Base-by-base conservation (phyloP, 805 yeast genomes). In the Ogataea polymorpha region DNA sequence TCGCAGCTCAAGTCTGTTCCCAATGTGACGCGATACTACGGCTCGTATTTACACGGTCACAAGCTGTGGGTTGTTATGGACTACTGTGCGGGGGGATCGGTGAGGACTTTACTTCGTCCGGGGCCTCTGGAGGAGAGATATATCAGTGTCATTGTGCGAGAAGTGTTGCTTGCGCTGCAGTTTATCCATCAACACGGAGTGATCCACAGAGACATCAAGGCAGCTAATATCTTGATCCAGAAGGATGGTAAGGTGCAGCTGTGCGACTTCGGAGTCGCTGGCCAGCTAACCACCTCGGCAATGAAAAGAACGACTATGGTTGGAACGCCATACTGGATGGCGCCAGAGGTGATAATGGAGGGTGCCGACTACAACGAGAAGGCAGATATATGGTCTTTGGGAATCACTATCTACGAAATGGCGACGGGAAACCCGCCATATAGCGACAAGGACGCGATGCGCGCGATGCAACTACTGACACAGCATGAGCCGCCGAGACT, bases 191-290 rank as follows among this genome's bases (percentile, higher is more conserved):
- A 74, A 46, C 80, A 84, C 45, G 96, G 96, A 10, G 93, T 95
- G 16, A 93, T 93, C 24, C 99, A 93, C 62, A 75, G 99, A 52
- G 99, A 93, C 63, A 78, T 93, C 54, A 93, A 93, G 63, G 96
- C 98, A 2, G 99, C 99, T 0, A 93, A 93, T 60, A 87, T 93
- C 10, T 72, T 93, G 46, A 84, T 93, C 38, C 53, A 58, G 23
- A 86, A 86, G 51, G 95, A 86, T 35, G 99, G 99, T 5, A 77
- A 75, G 38, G 95, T 95, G 4, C 87, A 86, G 56, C 73, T 93
- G 32, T 91, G 98, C 71, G 99, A 93, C 63, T 93, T 93, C 65
- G 99, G 99, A 23, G 99, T 95, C 16, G 99, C 99, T 1, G 97
- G 97, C 2, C 91, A 88, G 59, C 68, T 90, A 32, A 79, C 95